A percentile compares a stretch with the other conserved stretches of the same genome.
Conservation (phyloP, 805 yeast species). For the Cyberlindnera mycetangii region DNA sequence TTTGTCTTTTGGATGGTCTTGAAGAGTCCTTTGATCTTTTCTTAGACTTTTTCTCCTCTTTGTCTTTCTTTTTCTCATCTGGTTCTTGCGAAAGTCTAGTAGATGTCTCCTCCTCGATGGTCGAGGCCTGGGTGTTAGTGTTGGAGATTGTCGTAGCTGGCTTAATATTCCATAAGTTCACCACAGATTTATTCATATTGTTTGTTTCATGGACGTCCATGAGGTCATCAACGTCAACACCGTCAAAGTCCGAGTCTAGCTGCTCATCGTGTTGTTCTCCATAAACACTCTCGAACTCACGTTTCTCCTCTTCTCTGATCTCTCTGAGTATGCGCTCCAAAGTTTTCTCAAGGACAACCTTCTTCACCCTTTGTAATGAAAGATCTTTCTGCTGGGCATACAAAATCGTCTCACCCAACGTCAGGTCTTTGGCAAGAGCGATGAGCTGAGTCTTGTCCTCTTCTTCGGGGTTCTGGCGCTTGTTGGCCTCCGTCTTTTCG, state of each 20-base stretch:
- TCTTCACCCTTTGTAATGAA: slow-evolving; percentile 67
- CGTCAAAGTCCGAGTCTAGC: slow-evolving; percentile 36
- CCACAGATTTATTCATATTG: slow-evolving; percentile 72
- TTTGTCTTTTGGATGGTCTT: slow-evolving; percentile 37
- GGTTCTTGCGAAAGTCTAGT: not conserved
- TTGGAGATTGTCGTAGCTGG: slow-evolving; percentile 10
- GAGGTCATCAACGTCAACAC: slow-evolving; percentile 40
- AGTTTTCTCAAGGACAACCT: slow-evolving; percentile 56
- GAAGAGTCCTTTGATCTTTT: slow-evolving; percentile 49
- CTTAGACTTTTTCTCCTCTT: slow-evolving; percentile 38
- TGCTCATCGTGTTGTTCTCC: slow-evolving; percentile 31
- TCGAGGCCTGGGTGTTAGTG: slow-evolving; percentile 6
- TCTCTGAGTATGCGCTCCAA: slow-evolving; percentile 56
- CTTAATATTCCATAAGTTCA: slow-evolving; percentile 59
- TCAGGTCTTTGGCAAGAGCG: slow-evolving; percentile 62
- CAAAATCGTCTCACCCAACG: slow-evolving; percentile 47
- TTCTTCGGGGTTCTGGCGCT: slow-evolving; percentile 30
- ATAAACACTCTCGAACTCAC: slow-evolving; percentile 36
- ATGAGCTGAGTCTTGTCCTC: slow-evolving; percentile 37
- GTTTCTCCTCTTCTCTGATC: slow-evolving; percentile 58
- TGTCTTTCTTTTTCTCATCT: slow-evolving; percentile 20
- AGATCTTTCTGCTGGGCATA: slow-evolving; percentile 65
- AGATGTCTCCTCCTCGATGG: slow-evolving; percentile 3
- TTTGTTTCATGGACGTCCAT: slow-evolving; percentile 69
- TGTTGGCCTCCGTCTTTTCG: slow-evolving; percentile 49